phyloP scores from a whole-genome alignment of 768 basidiomycete genomes.

The Piloderma croceum region DNA sequence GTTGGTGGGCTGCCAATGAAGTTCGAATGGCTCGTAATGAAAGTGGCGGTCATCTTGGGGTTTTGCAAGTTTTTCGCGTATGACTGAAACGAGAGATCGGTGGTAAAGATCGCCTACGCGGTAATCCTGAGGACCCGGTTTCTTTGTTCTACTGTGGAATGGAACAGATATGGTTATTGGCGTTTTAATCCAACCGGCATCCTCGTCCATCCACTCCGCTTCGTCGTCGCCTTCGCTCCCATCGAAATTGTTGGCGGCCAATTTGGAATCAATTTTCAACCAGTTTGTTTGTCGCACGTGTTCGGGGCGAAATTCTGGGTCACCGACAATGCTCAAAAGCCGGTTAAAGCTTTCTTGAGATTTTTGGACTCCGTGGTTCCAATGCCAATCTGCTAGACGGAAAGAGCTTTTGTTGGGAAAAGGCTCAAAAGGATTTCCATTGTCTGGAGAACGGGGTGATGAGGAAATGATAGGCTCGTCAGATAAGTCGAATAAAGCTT shows the following conservation, averaged over 20 bases:
- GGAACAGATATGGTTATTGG: constrained; percentile 20
- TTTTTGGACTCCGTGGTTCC: constrained; percentile 13
- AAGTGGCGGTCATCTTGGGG: constrained; percentile 15
- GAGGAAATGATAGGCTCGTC: too few species aligned
- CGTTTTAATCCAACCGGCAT: constrained; percentile 20
- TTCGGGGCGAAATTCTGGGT: too few species aligned
- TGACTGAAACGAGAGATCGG: constrained; percentile 14
- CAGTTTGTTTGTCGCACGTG: constrained; percentile 3
- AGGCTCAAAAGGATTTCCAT: too few species aligned
- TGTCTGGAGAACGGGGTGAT: too few species aligned
- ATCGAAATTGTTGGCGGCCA: constrained; percentile 12
- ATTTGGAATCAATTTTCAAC: constrained; percentile 11
- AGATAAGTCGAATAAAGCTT: too few species aligned
- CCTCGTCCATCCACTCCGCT: constrained; percentile 13
- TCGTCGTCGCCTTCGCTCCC: constrained; percentile 19
- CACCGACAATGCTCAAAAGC: too few species aligned
- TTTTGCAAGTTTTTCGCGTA: constrained; percentile 8
- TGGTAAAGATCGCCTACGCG: constrained; percentile 16
- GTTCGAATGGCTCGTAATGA: constrained; percentile 23
- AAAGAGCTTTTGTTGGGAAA: constrained; percentile 20
- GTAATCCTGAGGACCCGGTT: too few species aligned
- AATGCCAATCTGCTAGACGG: constrained; percentile 18
- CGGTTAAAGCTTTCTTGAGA: too few species aligned
- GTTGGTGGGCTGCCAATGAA: constrained; percentile 18
- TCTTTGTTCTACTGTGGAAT: constrained; percentile 16